Evolutionary conservation across 1,139 yeast species (phyloP), one percentile per base, ranked within the genome.

Genomic region (Diutina sp.): DNA sequence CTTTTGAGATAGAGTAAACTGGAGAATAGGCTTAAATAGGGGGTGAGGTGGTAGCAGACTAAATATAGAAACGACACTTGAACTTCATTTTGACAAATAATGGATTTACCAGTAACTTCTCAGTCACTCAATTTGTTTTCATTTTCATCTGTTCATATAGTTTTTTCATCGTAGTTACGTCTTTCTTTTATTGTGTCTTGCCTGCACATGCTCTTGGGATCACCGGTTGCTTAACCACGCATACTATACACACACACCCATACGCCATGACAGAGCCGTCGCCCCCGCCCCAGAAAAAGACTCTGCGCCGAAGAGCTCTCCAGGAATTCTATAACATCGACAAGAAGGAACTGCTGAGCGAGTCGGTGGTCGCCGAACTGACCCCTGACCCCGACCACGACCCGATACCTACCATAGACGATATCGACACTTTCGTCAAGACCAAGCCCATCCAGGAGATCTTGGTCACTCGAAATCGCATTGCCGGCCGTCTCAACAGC

Each of bases 381-480:
- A n/a, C 30, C 11, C 25, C 16, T 14, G 7, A 11, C 30, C 30
- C 48, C n/a, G 30, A 18, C n/a, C 11, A 2, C 7, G 46, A 44
- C 11, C 46, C 46, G 25, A 44, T 44, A 6, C 41, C 28, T 9
- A n/a, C n/a, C 8, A 29, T 50, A 9, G 65, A 64, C 14, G 63
- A 64, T 45, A 58, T 73, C 28, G 58, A 58, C 4, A 53, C 57
- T 28, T 65, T 62, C 58, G 55, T 66, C 29, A 59, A 60, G 46
- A 59, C 58, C 11, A 58, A 62, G 50, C 58, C 60, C 2, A 68
- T 73, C 1, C 69, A 68, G 51, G 76, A 75, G 16, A 73, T 76
- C 21, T 63, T 76, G 29, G 67, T 66, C 57, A 64, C 72, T 32
- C 65, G 79, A 38, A 76, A 74, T 58, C 59, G 66, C 16, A 67